A percentile compares a stretch with the other conserved stretches of the same genome.
Evolutionary conservation across 2,329 filamentous ascomycete genomes (phyloP).

Genomic region (Bipolaris zeicola): DNA sequence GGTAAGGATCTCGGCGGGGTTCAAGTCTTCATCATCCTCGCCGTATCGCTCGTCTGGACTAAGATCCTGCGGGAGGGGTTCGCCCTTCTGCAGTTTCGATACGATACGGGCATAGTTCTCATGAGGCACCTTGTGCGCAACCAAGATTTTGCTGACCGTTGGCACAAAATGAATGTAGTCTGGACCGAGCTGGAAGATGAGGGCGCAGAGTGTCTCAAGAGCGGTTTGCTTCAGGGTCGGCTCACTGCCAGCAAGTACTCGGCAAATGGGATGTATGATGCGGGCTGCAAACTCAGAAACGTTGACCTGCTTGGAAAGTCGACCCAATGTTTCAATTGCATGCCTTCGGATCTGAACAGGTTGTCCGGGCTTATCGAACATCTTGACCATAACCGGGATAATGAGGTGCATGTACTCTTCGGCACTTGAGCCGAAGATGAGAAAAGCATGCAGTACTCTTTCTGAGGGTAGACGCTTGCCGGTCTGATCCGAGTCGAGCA

Average conservation of each 20-base stretch:
- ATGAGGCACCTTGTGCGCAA: slow-evolving; percentile 80
- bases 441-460: slow-evolving; percentile 88
- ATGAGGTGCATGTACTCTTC: slow-evolving; percentile 99
- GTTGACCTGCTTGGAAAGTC: slow-evolving; percentile 94
- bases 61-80: slow-evolving; percentile 91
- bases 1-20: slow-evolving; percentile 80
- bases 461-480: slow-evolving; percentile 81
- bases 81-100: slow-evolving; percentile 90
- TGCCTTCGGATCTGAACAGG: slow-evolving; percentile 79
- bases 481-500: slow-evolving; percentile 83
- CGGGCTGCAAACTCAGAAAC: slow-evolving; percentile 95
- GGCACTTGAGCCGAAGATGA: slow-evolving; percentile 92
- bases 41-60: slow-evolving; percentile 83
- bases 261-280: slow-evolving; percentile 90
- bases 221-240: slow-evolving; percentile 77
- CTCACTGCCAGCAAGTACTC: slow-evolving; percentile 78
- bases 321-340: slow-evolving; percentile 93
- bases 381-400: slow-evolving; percentile 89
- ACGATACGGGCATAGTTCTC: slow-evolving; percentile 91
- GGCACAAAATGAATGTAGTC: slow-evolving; percentile 95
- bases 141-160: slow-evolving; percentile 85
- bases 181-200: slow-evolving; percentile 94
- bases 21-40: slow-evolving; percentile 77
- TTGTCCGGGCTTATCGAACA: slow-evolving; percentile 88
- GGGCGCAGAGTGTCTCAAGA: slow-evolving; percentile 89